Evolutionary conservation across 495 filamentous ascomycete species (phyloP), one percentile per base, ranked within the genome.

Genomic region (Jackrogersella minutella): DNA sequence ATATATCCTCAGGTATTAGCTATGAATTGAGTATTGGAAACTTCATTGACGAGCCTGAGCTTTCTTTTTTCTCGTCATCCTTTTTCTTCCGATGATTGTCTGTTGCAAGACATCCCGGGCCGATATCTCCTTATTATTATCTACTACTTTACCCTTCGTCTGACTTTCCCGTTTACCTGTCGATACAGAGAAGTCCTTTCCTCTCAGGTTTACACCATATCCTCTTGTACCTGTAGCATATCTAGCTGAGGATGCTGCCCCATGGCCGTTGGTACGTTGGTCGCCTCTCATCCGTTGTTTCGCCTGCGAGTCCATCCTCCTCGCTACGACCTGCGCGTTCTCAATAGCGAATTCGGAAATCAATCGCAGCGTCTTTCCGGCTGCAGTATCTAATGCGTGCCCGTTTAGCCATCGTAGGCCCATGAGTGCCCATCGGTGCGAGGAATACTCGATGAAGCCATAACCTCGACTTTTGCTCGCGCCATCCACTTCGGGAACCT

Each of bases 271-370:
- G 7, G 46, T 24, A 33, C 39, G 31, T 36, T 58, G 50, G 34
- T 33, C 19, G 14, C 52, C 31, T 52, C 40, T 58, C 49, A 44
- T 41, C 16, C 39, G 62, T 37, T 69, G 66, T 74, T 87, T 93
- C 49, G 80, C 81, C 73, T 96, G 89, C 19, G 82, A 81, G 62
- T 93, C 91, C 64, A 84, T 87, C 21, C 95, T 80, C 57, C 95
- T 82, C 58, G 84, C 81, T 33, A 99, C 90, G 3, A 99, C 95
- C 70, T 97, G 92, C 5, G 92, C 93, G 68, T 99, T 99, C 77
- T 99, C 95, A 73, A 99, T 97, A 10, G 95, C 94, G 79, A 99
- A 99, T 74, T 99, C 95, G 33, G 93, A 94, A 75, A 99, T 91
- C 47, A 98, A 76, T 11, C 93, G 82, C 49, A 79, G 78, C 53